Percentiles rank a stretch among this genome's conserved stretches.
Evolutionary conservation across 2,329 filamentous ascomycete genomes (phyloP).

Genomic region (Beauveria australis): DNA sequence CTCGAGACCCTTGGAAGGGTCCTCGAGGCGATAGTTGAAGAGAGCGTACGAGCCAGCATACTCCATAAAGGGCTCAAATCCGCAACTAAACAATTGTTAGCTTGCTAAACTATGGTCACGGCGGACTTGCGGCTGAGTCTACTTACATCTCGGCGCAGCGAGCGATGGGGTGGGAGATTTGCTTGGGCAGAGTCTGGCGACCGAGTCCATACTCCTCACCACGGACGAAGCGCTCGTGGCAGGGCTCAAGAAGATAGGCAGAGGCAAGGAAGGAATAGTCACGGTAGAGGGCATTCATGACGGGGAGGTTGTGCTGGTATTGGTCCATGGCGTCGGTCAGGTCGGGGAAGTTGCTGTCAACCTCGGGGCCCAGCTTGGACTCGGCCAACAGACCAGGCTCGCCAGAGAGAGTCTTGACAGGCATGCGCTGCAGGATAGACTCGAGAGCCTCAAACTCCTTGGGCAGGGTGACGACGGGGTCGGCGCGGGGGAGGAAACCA

Average conservation of each 20-base stretch:
- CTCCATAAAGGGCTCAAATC: slow-evolving; percentile 90
- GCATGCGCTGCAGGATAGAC: slow-evolving; percentile 66
- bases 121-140: not conserved
- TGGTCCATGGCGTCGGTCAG: slow-evolving; percentile 65
- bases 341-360: slow-evolving; percentile 68
- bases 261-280: slow-evolving; percentile 90
- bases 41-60: slow-evolving; percentile 63
- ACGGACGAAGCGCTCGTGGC: slow-evolving; percentile 64
- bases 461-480: slow-evolving; percentile 58
- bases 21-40: slow-evolving; percentile 57
- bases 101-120: not conserved
- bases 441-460: slow-evolving; percentile 65
- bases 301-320: slow-evolving; percentile 62
- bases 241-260: slow-evolving; percentile 85
- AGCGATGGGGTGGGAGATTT: slow-evolving; percentile 73
- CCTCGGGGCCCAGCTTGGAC: slow-evolving; percentile 65
- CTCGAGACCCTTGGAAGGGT: slow-evolving; percentile 47
- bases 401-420: slow-evolving; percentile 67
- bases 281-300: slow-evolving; percentile 80
- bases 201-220: slow-evolving; percentile 73
- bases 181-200: slow-evolving; percentile 61
- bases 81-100: slow-evolving; percentile 32
- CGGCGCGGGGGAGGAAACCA: slow-evolving; percentile 64
- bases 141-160: slow-evolving; percentile 77
- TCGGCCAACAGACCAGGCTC: slow-evolving; percentile 68